Evolutionary conservation across 306 rosid genomes (phyloP), one percentile per base, ranked within the genome.

Genomic region (Pueraria montana): DNA sequence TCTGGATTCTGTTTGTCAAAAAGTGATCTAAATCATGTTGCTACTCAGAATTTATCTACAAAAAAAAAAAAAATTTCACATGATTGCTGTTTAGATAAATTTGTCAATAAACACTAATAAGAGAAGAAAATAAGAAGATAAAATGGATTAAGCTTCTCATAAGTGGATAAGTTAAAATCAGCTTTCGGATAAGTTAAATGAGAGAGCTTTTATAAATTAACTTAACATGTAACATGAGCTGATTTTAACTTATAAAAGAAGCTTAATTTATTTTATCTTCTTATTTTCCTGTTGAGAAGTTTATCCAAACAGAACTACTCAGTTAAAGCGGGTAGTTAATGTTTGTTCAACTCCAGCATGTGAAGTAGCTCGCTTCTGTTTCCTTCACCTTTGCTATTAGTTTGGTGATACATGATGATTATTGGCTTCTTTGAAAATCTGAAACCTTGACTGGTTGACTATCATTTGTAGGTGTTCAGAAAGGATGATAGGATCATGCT

Each of bases 401-500:
- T 76, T 59, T 70, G 36, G 30, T 42, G 32, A 63, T 53, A n/a
- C 6, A 61, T 63, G 73, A 45, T 67, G 69, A 74, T 24, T 24
- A 4, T 34, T 38, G 76, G 9, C 18, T 62, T 86, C 74, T 82
- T 56, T 26, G 16, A 17, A 61, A 8, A 45, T 52, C 38, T 73
- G 77, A 62, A 79, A 43, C 50, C n/a, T 73, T 50, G 64, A 30
- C 77, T 79, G 45, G 36, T 43, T 84, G 45, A 52, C 56, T 43
- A 45, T 76, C 24, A 8, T 70, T 81, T 80, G 59, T 40, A 96
- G 99, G 93, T 24, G n/a, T 96, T 96, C 83, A 84, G 86, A 38
- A 96, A 96, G 94, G 99, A 96, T 56, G 61, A 86, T 67, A 91
- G 97, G 80, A 49, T 87, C 30, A 65, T 26, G 83, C 90, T 92